These are phyloP conservation scores for Castanea sativa DNA, from an alignment of 306 rosid genomes.

Conservation along the genomic window DNA sequence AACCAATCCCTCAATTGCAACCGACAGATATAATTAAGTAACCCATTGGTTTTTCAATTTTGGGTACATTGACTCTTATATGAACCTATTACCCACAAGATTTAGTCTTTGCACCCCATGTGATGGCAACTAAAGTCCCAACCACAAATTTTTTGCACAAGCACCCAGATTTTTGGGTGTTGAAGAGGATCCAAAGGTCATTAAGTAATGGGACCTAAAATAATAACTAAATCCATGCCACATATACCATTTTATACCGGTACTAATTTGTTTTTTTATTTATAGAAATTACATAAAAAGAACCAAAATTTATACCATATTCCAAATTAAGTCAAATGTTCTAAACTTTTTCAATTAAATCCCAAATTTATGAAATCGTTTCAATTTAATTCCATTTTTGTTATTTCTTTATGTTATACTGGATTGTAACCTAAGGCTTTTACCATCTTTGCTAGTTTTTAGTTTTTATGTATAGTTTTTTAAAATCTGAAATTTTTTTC, in stretches of 20 bases:
- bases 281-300: no score
- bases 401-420: no score
- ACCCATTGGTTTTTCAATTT: constrained; percentile 29
- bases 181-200: constrained; percentile 22
- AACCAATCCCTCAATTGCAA: constrained; percentile 12
- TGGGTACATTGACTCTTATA: constrained; percentile 7
- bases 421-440: no score
- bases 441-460: no score
- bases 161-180: not conserved
- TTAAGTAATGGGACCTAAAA: constrained; percentile 29
- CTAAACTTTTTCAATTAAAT: no score
- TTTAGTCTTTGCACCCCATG: constrained; percentile 7
- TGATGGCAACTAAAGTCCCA: constrained; percentile 23
- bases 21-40: constrained; percentile 35
- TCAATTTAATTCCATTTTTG: no score
- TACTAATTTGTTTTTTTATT: not conserved
- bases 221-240: constrained; percentile 26
- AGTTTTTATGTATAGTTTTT: no score
- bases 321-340: no score
- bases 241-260: constrained; percentile 30
- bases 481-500: no score
- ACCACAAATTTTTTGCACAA: no score
- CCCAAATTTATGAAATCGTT: no score
- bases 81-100: not conserved
- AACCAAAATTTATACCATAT: no score